Percentiles rank a stretch among this genome's conserved stretches.
Evolutionary conservation across 495 filamentous ascomycete genomes (phyloP).

Genomic region (Saxophila tyrrhenica): DNA sequence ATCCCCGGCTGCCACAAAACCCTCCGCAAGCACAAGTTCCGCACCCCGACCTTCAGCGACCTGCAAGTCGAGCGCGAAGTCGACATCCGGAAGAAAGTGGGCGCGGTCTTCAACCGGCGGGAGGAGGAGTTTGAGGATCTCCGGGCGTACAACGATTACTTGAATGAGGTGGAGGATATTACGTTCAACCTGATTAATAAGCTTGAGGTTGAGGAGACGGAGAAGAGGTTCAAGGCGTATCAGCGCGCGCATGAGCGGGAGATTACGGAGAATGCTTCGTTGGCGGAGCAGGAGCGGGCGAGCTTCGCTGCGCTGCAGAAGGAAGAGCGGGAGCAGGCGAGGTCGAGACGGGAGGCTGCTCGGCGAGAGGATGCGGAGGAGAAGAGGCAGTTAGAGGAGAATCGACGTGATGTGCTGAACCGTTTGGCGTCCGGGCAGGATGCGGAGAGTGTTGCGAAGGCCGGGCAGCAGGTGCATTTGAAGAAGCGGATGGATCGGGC

Average conservation of each 20-base stretch:
- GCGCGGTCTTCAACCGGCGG: constrained; percentile 70
- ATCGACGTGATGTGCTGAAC: constrained; percentile 47
- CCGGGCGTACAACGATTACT: constrained; percentile 80
- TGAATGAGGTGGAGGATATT: constrained; percentile 82
- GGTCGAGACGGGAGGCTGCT: constrained; percentile 42
- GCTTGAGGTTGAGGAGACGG: constrained; percentile 55
- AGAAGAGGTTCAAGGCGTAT: constrained; percentile 56
- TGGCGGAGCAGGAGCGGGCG: constrained; percentile 42
- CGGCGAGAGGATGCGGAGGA: constrained; percentile 47
- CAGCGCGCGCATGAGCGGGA: constrained; percentile 51
- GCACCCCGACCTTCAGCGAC: constrained; percentile 81
- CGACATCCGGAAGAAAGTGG: constrained; percentile 74
- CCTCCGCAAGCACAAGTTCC: constrained; percentile 72
- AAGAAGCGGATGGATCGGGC: constrained; percentile 46
- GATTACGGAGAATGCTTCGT: constrained; percentile 44
- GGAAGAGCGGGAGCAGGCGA: constrained; percentile 58
- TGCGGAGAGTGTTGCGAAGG: constrained; percentile 39
- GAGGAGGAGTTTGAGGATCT: constrained; percentile 84
- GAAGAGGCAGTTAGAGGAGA: constrained; percentile 46
- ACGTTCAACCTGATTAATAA: constrained; percentile 77
- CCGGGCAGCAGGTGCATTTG: constrained; percentile 52
- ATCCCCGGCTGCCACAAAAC: constrained; percentile 78
- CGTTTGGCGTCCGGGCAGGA: constrained; percentile 39
- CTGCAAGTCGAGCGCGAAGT: constrained; percentile 86
- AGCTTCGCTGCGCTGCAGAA: constrained; percentile 43